Evolutionary conservation across 2,329 filamentous ascomycete species (phyloP), one percentile per base, ranked within the genome.

Genomic region (Colletotrichum gigasporum): DNA sequence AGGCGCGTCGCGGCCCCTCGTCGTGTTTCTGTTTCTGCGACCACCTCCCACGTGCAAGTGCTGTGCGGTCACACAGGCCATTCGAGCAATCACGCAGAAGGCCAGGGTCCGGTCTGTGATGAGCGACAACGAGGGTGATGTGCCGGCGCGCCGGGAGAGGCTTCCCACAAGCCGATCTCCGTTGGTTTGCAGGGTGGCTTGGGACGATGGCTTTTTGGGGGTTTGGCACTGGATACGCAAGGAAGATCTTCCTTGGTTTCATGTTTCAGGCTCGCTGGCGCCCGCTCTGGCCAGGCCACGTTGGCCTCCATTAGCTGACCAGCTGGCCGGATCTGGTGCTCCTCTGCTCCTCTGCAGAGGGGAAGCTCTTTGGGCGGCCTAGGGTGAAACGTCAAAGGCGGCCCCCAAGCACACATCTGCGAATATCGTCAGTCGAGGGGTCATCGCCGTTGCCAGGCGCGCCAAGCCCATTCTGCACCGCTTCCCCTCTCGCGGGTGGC

Each of bases 161-260:
- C 41, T 50, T 61, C 28, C 56, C 50, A 63, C 51, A 57, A 57
- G 58, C 58, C 50, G 63, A 52, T 58, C 58, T 65, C 30, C 44
- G 42, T 56, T 35, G 54, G 34, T 45, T 56, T 63, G 63, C 58
- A 65, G 45, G 51, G 44, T 41, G 35, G 50, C 42, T 54, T 54
- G 61, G 45, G 35, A 50, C 42, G 32, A 54, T 18, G 47, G 42
- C n/a, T 28, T 28, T 35, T 28, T 39, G 41, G 24, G 18, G 28
- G 48, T n/a, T 52, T 59, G 45, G 37, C 39, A 56, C 30, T 42
- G 14, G 48, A 20, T 22, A 55, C 62, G 62, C 62, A 55, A 64
- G 56, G 61, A 59, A 61, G 62, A 65, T 63, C 51, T 52, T 47
- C 44, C 28, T 30, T 52, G 45, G 63, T 65, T 65, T 62, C 63